phyloP scores from a whole-genome alignment of 148 eudicot genomes.

The Arbutus unedo region DNA sequence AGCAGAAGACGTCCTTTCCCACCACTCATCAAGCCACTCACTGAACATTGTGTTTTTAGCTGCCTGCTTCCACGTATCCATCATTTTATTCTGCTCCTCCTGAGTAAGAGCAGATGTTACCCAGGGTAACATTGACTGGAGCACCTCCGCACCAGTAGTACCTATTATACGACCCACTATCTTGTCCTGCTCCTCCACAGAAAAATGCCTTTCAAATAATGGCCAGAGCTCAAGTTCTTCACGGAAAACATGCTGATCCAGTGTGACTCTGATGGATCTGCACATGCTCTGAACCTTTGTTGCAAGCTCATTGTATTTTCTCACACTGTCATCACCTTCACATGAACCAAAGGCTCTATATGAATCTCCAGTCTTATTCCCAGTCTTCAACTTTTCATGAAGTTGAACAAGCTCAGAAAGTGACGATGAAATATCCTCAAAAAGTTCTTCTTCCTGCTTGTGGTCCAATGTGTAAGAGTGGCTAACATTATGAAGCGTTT shows the following conservation, averaged over 20 bases:
- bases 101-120: constrained; percentile 94
- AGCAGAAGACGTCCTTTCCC: constrained; percentile 62
- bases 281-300: constrained; percentile 95
- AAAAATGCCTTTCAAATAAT: constrained; percentile 79
- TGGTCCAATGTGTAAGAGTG: constrained; percentile 99
- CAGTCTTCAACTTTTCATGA: constrained; percentile 37
- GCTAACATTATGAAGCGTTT: constrained; percentile 93
- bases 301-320: constrained; percentile 70
- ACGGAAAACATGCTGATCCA: constrained; percentile 88
- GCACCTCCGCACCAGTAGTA: constrained; percentile 97
- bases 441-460: constrained; percentile 90
- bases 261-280: constrained; percentile 85
- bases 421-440: constrained; percentile 83
- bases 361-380: constrained; percentile 26
- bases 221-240: constrained; percentile 99
- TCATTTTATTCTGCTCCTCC: constrained; percentile 96
- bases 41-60: constrained; percentile 96
- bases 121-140: constrained; percentile 99
- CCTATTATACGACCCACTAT: constrained; percentile 96
- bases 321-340: constrained; percentile 35
- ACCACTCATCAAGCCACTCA: constrained; percentile 99
- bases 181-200: constrained; percentile 93
- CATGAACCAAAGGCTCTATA: constrained; percentile 27
- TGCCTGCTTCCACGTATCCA: constrained; percentile 97
- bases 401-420: constrained; percentile 68